Base-by-base conservation (phyloP, 2,329 filamentous ascomycete species). In the Phoma herbarum region DNA sequence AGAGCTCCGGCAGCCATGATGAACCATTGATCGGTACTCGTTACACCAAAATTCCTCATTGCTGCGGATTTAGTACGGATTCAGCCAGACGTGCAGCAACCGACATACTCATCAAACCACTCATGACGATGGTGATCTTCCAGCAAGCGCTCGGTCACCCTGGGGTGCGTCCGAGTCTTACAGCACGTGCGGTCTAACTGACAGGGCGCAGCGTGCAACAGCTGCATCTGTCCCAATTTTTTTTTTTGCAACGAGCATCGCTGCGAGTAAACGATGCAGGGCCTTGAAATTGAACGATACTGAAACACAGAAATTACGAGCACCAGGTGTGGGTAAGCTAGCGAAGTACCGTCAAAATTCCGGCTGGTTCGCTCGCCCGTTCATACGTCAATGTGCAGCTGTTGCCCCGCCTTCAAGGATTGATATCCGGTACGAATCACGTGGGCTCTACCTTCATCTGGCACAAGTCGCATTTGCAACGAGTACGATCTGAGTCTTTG, bases 51-150 rank as follows among this genome's bases (percentile, higher is more conserved):
- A 58, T 64, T 60, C 56, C 61, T 65, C 59, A 62, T 64, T 52
- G 59, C 62, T 53, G 52, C 60, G 57, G 39, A 63, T 48, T 62
- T 66, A 71, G 55, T 28, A 68, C 68, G 47, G 25, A 73, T 73
- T 61, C 60, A 72, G 71, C 63, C 56, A 63, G 56, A 70, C 69
- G 64, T 73, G 70, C 70, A 73, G 68, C 59, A 62, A 63, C 64
- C 66, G 62, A 66, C 66, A 61, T 66, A 51, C 52, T 57, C 56
- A 62, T 59, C 64, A 60, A 56, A 52, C 56, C 64, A 62, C 50
- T 63, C 61, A 66, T 62, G 63, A 66, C 64, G 57, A 51, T 59
- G 44, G 48, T 61, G 43, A 56, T 59, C 58, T 62, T 52, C 58
- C 61, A 61, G 29, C 48, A 55, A 50, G 23, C 45, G 35, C 37